These are phyloP conservation scores for Colletotrichum filicis DNA, from an alignment of 2,329 filamentous ascomycete genomes.

Conservation along the genomic window DNA sequence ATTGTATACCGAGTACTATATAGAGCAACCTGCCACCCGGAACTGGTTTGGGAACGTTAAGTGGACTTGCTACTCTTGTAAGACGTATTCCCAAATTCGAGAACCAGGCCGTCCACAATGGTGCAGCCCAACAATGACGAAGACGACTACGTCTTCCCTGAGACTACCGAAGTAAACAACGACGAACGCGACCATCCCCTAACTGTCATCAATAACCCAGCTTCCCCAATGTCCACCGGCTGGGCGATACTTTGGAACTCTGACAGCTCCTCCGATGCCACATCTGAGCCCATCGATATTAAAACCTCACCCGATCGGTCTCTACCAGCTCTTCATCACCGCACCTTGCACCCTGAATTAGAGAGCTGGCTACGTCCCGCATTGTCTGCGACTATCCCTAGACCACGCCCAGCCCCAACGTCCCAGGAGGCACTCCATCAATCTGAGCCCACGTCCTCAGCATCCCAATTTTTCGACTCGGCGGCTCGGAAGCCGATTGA, in stretches of 20 bases:
- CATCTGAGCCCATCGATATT: background rate
- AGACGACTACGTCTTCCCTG: background rate
- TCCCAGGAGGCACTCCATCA: too few species aligned
- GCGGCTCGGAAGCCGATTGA: background rate
- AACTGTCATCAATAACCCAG: background rate
- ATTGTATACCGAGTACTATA: background rate
- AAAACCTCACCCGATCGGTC: background rate
- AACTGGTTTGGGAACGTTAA: background rate
- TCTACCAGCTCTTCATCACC: background rate
- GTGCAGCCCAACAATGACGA: background rate
- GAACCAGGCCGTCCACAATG: background rate
- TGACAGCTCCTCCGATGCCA: background rate
- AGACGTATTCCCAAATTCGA: background rate
- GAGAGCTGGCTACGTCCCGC: too few species aligned
- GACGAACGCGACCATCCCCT: background rate
- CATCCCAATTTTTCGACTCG: background rate
- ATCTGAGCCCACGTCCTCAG: too few species aligned
- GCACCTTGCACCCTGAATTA: background rate
- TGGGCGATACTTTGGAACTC: background rate
- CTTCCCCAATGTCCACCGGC: background rate
- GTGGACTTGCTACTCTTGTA: background rate
- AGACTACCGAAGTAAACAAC: background rate
- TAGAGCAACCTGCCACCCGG: background rate
- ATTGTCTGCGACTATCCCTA: background rate
- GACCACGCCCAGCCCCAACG: background rate